Conservation (phyloP, 768 basidiomycete genomes). For the Candolleomyces eurysporus region DNA sequence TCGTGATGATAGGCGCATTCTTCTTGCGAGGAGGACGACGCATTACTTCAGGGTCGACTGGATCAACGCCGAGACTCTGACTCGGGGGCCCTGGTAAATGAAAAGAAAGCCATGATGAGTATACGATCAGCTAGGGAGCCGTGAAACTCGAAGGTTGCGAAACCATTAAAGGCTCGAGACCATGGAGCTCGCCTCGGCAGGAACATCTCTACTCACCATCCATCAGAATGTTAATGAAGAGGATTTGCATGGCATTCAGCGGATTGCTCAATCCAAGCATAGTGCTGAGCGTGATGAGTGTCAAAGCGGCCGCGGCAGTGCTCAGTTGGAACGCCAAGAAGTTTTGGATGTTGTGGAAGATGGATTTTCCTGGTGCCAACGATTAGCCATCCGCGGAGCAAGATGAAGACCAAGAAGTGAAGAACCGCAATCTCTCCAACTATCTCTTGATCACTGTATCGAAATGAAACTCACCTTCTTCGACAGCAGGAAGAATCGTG, state of each 20-base stretch:
- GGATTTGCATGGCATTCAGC: constrained; percentile 96
- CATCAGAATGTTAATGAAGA: constrained; percentile 99
- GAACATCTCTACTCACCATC: constrained; percentile 57
- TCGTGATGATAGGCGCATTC: constrained; percentile 84
- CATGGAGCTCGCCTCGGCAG: constrained; percentile 4
- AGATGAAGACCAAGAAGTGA: constrained; percentile 7
- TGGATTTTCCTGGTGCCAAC: constrained; percentile 72
- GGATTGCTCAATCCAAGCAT: constrained; percentile 88
- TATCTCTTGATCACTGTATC: neutral
- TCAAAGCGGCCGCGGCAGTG: constrained; percentile 93
- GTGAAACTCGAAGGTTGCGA: neutral
- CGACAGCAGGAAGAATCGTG: constrained; percentile 90
- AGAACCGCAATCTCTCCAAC: constrained; percentile 2
- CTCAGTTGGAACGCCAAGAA: constrained; percentile 97
- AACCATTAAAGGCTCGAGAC: neutral
- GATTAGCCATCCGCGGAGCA: neutral
- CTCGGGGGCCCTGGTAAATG: constrained; percentile 75
- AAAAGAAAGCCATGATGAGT: neutral
- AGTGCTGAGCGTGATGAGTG: constrained; percentile 93
- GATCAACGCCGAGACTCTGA: constrained; percentile 95
- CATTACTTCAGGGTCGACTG: constrained; percentile 93
- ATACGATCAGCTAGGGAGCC: constrained; percentile 1
- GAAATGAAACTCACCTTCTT: constrained; percentile 64
- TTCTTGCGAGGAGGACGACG: constrained; percentile 88
- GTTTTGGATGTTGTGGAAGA: constrained; percentile 99